phyloP scores from a whole-genome alignment of 495 filamentous ascomycete species.

The Trichoderma virens region DNA sequence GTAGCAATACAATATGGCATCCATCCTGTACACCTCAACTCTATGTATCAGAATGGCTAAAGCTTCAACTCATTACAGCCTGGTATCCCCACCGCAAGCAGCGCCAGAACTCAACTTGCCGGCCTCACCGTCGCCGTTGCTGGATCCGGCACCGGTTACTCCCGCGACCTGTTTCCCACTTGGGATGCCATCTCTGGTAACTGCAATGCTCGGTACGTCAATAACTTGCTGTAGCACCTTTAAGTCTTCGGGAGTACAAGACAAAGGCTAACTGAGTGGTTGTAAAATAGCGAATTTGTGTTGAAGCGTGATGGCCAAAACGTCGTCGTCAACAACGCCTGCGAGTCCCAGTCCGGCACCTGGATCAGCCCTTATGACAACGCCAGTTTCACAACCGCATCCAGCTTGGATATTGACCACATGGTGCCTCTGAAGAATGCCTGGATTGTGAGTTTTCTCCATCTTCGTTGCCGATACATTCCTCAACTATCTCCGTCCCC shows the following conservation, averaged over 20 bases:
- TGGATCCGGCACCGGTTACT: conserved; percentile 46
- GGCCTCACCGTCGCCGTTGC: conserved; percentile 45
- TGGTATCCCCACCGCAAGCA: conserved; percentile 48
- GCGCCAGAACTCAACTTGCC: conserved; percentile 48
- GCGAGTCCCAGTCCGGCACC: conserved; percentile 48
- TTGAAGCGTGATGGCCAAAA: conserved; percentile 58
- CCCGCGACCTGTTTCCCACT: conserved; percentile 56
- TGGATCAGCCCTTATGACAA: conserved; percentile 67
- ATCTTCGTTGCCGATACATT: conserved; percentile 27
- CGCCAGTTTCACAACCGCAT: conserved; percentile 54
- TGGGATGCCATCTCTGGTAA: conserved; percentile 57
- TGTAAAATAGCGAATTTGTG: conserved; percentile 48
- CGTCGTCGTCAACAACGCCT: conserved; percentile 43
- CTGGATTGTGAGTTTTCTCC: conserved; percentile 48
- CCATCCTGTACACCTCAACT: not conserved
- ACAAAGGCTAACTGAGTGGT: not conserved
- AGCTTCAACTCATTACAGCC: conserved; percentile 27
- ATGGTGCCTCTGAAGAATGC: conserved; percentile 67
- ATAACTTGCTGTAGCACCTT: not conserved
- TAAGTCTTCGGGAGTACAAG: not conserved
- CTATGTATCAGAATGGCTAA: not conserved
- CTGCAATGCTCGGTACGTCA: conserved; percentile 44
- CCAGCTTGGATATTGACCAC: conserved; percentile 70
- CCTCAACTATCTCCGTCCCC: conserved; percentile 50
- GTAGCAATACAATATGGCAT: not conserved